Conservation (phyloP, 345 rosid species). For the Eucalyptus rudis region DNA sequence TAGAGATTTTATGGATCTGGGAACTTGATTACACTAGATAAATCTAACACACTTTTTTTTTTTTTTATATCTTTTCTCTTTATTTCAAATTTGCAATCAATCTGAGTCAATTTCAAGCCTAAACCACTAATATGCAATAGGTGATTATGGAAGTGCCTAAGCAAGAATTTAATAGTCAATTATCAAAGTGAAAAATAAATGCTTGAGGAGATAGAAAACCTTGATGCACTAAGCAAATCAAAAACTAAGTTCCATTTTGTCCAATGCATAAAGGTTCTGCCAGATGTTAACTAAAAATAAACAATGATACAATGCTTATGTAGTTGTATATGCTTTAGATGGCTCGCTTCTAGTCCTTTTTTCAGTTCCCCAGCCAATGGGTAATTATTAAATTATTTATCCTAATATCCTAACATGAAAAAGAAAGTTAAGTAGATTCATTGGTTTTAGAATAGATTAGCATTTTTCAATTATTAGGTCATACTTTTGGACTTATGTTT, state of each 20-base stretch:
- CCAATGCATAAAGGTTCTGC: not conserved
- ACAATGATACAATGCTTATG: not conserved
- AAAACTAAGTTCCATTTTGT: not conserved
- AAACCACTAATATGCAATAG: no score
- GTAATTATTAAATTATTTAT: not conserved
- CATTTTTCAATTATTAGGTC: not conserved
- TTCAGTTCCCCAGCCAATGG: not conserved
- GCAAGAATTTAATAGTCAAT: not conserved
- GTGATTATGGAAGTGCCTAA: not conserved
- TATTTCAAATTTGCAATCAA: not conserved
- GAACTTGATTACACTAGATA: not conserved
- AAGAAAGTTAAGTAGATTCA: not conserved
- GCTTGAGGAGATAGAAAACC: not conserved
- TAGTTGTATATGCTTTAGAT: not conserved
- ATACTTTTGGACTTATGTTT: not conserved
- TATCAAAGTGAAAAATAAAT: not conserved
- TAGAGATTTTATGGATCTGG: accelerated
- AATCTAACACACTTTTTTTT: no score
- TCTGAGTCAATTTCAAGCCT: not conserved
- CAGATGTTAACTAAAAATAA: not conserved
- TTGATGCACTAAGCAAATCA: not conserved
- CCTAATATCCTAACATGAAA: not conserved
- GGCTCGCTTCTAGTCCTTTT: not conserved
- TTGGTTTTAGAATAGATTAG: not conserved
- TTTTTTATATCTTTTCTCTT: no score